These are phyloP conservation scores for Lactifluus volemus DNA, from an alignment of 768 basidiomycete species.

Conservation along the genomic window DNA sequence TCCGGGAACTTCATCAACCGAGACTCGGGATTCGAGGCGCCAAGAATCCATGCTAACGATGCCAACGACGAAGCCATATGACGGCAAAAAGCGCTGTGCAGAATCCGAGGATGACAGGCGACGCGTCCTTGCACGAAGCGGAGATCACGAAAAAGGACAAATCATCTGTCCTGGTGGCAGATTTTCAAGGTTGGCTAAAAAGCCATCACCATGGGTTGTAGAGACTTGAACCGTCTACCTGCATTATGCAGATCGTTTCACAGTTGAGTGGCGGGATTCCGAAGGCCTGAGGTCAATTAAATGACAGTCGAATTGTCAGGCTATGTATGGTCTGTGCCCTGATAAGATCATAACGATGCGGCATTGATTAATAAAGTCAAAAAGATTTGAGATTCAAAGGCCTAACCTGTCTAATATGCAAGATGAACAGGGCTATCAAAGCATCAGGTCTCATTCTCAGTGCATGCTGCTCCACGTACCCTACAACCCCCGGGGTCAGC, in stretches of 20 bases:
- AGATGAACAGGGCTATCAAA: not conserved
- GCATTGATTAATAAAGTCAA: not conserved
- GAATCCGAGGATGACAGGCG: no score
- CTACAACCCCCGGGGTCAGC: not conserved
- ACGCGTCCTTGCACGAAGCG: no score
- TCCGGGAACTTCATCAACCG: no score
- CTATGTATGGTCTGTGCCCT: not conserved
- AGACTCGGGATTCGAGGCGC: no score
- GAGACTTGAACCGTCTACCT: not conserved
- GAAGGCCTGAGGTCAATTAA: not conserved
- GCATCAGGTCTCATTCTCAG: no score
- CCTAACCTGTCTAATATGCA: not conserved
- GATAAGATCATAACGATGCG: not conserved
- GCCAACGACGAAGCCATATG: no score
- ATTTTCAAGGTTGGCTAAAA: conserved; percentile 19
- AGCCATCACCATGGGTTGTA: not conserved
- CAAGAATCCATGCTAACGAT: no score
- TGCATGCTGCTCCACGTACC: not conserved
- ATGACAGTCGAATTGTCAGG: not conserved
- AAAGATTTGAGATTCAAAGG: not conserved
- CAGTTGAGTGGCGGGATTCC: not conserved
- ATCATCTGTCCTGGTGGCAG: conserved; percentile 21
- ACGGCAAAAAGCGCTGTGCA: no score
- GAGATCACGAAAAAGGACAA: no score
- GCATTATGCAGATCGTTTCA: not conserved